Evolutionary conservation across 306 rosid species (phyloP), one percentile per base, ranked within the genome.

Genomic region (Styphnolobium japonicum): DNA sequence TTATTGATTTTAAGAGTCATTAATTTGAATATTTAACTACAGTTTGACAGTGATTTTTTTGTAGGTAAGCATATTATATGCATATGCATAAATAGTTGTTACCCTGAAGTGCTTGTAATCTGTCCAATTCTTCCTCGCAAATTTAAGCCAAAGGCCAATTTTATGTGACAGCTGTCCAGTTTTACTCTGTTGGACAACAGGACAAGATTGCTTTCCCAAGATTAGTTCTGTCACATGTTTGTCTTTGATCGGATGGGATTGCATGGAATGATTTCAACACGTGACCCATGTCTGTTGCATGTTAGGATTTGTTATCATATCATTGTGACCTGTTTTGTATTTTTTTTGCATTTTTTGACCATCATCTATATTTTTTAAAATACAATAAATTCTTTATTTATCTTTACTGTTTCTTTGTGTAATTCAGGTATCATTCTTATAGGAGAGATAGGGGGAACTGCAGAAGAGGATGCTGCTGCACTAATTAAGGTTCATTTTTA

Each of bases 391-490:
- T 63, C 15, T 18, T 18, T 33, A 16, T 27, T 82, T 43, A 33
- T 71, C 2, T 10, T 64, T 70, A 18, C 53, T 67, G 19, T 73
- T 69, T 77, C 36, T 67, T 77, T 74, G 23, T 83, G 62, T 27
- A 36, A 73, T 82, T 82, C 90, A 93, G 98, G 99, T 69, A 93
- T 96, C 64, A 8, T 96, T 88, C 90, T 96, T 51, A 96, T 96
- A 31, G 98, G 99, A 85, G 99, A 96, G 86, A 96, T 96, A 58
- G 99, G 99, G 79, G 99, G 99, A 63, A 96, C 98, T 58, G 99
- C 99, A 40, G 97, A 96, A 89, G 99, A 96, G 80, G 99, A 96
- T 91, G 99, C 97, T 73, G 99, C 99, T 80, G 93, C 97, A 63
- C 78, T 96, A 87, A 96, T 96, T 82, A 91, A 91, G 99, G 99